Base-by-base conservation (phyloP, 176 grass and related monocot genomes). In the Bromus sterilis region DNA sequence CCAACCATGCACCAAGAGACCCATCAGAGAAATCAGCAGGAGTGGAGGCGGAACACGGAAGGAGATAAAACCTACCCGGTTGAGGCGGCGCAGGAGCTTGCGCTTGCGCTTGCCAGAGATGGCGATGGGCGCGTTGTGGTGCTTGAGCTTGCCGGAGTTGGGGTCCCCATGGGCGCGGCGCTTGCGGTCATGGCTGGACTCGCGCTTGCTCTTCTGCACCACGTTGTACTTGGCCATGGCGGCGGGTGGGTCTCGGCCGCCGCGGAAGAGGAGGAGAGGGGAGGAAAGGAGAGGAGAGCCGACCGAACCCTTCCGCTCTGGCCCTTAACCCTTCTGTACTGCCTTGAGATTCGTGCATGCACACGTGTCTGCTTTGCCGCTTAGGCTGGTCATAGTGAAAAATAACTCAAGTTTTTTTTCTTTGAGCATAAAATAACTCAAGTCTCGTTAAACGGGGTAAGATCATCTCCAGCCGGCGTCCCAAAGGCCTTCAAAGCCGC, bases 211-310 rank as follows among this genome's bases (percentile, higher is more conserved):
- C 85, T 91, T 91, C 71, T 80, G 81, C 76, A 91, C 89, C 71
- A 87, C 85, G 63, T 91, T 91, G 53, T 32, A 91, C 84, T 91
- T 91, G 40, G 89, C 85, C 89, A 91, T 91, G 61, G 84, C 80
- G 78, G 73, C 49, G 79, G 82, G 31, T 42, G 62, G 40, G 49
- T 31, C 24, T 76, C 41, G 31, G 56, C 71, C 82, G 82, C 77
- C 71, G 87, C 78, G 70, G 70, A 51, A 73, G 70, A 48, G 70
- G 69, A 42, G 40, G 61, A 61, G 20, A 5, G 26, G 32, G 16
- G 31, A 11, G 2, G 32, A 49, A 11, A 39, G 63, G 26, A 61
- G n/a, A n/a, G n/a, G n/a, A n/a, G n/a, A 81, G 33, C 7, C 24
- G 0, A 41, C 10, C 39, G 18, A 81, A 81, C 77, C 82, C 77